Evolutionary conservation across 2,329 filamentous ascomycete species (phyloP).

Genomic region (Hypoxylon sp.): DNA sequence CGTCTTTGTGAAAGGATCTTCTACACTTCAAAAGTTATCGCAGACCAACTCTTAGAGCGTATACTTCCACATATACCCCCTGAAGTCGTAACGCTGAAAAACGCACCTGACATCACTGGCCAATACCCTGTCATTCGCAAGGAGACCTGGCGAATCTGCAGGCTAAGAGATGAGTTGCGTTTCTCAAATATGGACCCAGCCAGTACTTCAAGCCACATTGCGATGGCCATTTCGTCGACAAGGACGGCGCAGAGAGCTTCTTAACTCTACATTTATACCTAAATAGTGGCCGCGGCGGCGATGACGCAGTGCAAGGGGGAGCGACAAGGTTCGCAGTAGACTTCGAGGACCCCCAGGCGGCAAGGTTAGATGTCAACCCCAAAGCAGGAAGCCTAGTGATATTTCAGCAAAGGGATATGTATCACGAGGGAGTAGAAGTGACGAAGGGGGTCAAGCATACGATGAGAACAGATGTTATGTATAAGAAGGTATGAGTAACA

Average conservation of each 20-base stretch:
- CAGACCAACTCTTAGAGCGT: slow-evolving; percentile 32
- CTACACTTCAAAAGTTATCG: slow-evolving; percentile 33
- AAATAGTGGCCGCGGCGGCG: slow-evolving; percentile 22
- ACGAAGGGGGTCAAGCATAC: slow-evolving; percentile 40
- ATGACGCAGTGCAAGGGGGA: slow-evolving; percentile 34
- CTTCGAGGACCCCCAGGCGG: slow-evolving; percentile 29
- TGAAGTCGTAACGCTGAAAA: slow-evolving; percentile 30
- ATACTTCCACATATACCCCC: slow-evolving; percentile 37
- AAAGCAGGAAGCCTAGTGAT: slow-evolving; percentile 38
- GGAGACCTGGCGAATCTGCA: slow-evolving; percentile 38
- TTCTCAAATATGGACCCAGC: slow-evolving; percentile 37
- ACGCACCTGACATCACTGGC: slow-evolving; percentile 36
- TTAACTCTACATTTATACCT: slow-evolving; percentile 40
- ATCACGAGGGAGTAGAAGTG: slow-evolving; percentile 40
- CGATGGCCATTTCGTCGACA: slow-evolving; percentile 27
- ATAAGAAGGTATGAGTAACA: slow-evolving; percentile 23
- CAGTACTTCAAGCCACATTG: slow-evolving; percentile 41
- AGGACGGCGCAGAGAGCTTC: slow-evolving; percentile 33
- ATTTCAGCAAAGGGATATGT: slow-evolving; percentile 43
- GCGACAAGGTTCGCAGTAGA: slow-evolving; percentile 37
- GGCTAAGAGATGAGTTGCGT: slow-evolving; percentile 35
- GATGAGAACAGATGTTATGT: slow-evolving; percentile 42
- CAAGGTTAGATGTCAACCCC: slow-evolving; percentile 34
- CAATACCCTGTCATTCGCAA: slow-evolving; percentile 33
- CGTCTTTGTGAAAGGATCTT: slow-evolving; percentile 35